A percentile compares a stretch with the other conserved stretches of the same genome.
These are phyloP conservation scores for Claviceps cyperi DNA, from an alignment of 2,329 filamentous ascomycete genomes.

Conservation along the genomic window DNA sequence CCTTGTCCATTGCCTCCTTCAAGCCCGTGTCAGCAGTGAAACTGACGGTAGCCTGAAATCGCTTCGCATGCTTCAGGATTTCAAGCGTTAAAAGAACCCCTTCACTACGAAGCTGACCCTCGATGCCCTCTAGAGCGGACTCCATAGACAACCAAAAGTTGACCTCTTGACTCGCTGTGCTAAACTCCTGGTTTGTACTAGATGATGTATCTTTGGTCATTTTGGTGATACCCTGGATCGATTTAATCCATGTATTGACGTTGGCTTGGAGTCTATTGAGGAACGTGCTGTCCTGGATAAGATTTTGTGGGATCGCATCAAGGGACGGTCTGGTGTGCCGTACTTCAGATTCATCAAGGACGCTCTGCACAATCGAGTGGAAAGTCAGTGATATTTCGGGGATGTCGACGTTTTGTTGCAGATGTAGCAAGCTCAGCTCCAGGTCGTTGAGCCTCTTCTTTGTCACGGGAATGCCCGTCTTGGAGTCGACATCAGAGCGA, in stretches of 20 bases:
- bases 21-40: slow-evolving; percentile 91
- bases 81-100: slow-evolving; percentile 86
- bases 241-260: slow-evolving; percentile 97
- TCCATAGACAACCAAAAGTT: slow-evolving; percentile 99
- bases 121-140: slow-evolving; percentile 78
- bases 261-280: slow-evolving; percentile 87
- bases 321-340: slow-evolving; percentile 56
- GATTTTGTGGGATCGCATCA: slow-evolving; percentile 58
- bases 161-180: slow-evolving; percentile 88
- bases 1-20: slow-evolving; percentile 89
- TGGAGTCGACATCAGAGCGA: slow-evolving; percentile 73
- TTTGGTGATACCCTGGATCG: slow-evolving; percentile 91
- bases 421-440: slow-evolving; percentile 74
- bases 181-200: slow-evolving; percentile 38
- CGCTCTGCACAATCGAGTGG: slow-evolving; percentile 75
- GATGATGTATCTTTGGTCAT: slow-evolving; percentile 69
- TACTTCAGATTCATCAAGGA: slow-evolving; percentile 61
- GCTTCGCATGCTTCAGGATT: slow-evolving; percentile 90
- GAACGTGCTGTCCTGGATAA: slow-evolving; percentile 81
- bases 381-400: slow-evolving; percentile 79
- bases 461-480: slow-evolving; percentile 90
- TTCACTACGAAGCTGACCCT: slow-evolving; percentile 73
- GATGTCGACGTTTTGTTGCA: slow-evolving; percentile 97
- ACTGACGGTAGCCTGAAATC: slow-evolving; percentile 93
- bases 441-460: slow-evolving; percentile 95